Conservation (phyloP, 2,329 filamentous ascomycete species). For the Plectosphaerella cucumerina region DNA sequence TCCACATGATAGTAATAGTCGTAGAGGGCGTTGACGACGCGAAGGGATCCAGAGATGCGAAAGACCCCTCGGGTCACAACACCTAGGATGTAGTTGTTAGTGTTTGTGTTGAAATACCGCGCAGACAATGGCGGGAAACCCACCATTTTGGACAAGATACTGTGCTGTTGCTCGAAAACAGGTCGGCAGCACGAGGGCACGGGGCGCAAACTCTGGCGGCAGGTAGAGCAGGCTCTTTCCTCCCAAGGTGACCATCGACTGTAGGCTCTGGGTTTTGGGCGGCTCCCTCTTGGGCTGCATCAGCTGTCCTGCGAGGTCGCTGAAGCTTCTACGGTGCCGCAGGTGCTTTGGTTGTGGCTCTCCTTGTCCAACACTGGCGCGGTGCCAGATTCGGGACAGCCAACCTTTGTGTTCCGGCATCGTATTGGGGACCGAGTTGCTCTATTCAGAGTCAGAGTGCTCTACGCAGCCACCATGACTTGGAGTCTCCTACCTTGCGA, state of each 20-base stretch:
- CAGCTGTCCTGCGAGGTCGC: slow-evolving; percentile 47
- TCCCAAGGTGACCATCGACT: slow-evolving; percentile 57
- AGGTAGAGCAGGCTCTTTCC: slow-evolving; percentile 60
- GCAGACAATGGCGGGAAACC: slow-evolving; percentile 10
- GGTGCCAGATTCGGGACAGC: slow-evolving; percentile 31
- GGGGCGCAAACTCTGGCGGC: slow-evolving; percentile 53
- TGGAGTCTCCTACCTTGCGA: slow-evolving; percentile 2
- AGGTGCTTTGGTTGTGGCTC: slow-evolving; percentile 11
- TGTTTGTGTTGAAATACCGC: too few species aligned
- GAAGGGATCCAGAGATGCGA: slow-evolving; percentile 56
- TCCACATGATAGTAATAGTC: slow-evolving; percentile 56
- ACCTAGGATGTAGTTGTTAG: slow-evolving; percentile 18
- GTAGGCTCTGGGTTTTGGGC: slow-evolving; percentile 46
- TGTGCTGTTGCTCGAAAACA: slow-evolving; percentile 65
- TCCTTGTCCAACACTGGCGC: not conserved
- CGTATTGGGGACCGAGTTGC: not conserved
- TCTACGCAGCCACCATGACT: not conserved
- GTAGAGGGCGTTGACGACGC: slow-evolving; percentile 54
- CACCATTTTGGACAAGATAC: slow-evolving; percentile 57
- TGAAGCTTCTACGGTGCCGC: slow-evolving; percentile 43
- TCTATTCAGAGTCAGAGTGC: not conserved
- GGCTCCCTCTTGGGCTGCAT: slow-evolving; percentile 37
- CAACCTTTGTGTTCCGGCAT: slow-evolving; percentile 28
- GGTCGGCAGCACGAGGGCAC: slow-evolving; percentile 56
- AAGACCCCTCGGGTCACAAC: slow-evolving; percentile 56